A percentile compares a stretch with the other conserved stretches of the same genome.
These are phyloP conservation scores for Diaporthe australafricana DNA, from an alignment of 2,329 filamentous ascomycete genomes.

Conservation along the genomic window DNA sequence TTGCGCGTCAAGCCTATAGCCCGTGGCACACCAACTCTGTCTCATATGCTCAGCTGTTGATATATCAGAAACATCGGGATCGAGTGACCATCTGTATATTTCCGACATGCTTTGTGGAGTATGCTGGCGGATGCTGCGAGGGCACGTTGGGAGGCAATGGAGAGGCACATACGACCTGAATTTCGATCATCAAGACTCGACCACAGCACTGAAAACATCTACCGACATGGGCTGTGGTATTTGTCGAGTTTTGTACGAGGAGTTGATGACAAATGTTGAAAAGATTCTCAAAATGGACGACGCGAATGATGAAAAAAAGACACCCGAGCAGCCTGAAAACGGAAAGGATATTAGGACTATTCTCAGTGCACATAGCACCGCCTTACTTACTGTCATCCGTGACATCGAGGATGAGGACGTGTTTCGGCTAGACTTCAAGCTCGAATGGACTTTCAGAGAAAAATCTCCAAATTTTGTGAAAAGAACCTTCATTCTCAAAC, in stretches of 20 bases:
- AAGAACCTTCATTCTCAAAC: slow-evolving; percentile 16
- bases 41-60: not conserved
- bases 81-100: not conserved
- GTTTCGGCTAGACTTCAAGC: not conserved
- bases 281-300: not conserved
- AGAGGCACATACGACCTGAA: not conserved
- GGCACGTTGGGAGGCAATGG: slow-evolving; percentile 5
- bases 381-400: not conserved
- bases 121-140: slow-evolving; percentile 22
- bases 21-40: too few species aligned
- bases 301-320: not conserved
- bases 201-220: not conserved
- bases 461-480: not conserved
- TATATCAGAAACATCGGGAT: not conserved
- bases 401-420: not conserved
- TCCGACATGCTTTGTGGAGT: not conserved
- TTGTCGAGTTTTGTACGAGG: not conserved
- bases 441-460: not conserved
- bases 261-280: not conserved
- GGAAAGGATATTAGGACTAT: not conserved
- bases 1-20: too few species aligned
- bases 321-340: not conserved
- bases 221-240: not conserved
- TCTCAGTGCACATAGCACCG: slow-evolving; percentile 2
- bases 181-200: slow-evolving; percentile 8